Percentiles rank a stretch among this genome's conserved stretches.
Evolutionary conservation across 2,329 filamentous ascomycete genomes (phyloP).

Genomic region (Leptographium lundbergii): DNA sequence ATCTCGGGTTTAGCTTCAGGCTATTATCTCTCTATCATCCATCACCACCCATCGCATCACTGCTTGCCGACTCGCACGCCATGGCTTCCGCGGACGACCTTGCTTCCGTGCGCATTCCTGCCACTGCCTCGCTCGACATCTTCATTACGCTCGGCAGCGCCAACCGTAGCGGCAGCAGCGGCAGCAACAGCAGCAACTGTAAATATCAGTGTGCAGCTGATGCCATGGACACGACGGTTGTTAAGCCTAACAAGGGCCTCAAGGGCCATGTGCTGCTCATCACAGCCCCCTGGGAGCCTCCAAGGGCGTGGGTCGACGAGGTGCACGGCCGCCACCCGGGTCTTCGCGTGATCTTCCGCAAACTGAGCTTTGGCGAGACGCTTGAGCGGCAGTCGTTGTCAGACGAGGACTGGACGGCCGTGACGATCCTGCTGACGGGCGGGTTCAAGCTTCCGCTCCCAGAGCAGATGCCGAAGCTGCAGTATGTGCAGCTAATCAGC

Average conservation of each 20-base stretch:
- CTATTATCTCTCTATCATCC: background rate
- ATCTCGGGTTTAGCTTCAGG: background rate
- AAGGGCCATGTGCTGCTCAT: constrained; percentile 36
- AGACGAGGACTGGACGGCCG: constrained; percentile 29
- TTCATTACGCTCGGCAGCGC: background rate
- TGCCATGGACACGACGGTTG: background rate
- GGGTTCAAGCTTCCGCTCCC: constrained; percentile 23
- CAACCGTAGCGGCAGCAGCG: background rate
- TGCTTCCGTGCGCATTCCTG: background rate
- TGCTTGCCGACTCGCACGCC: background rate
- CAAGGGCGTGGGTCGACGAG: constrained; percentile 21
- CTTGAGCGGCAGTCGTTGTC: constrained; percentile 9
- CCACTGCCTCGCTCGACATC: background rate
- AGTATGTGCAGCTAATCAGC: constrained; percentile 40
- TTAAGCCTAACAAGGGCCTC: constrained; percentile 22
- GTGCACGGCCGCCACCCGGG: constrained; percentile 29
- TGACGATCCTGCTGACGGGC: constrained; percentile 27
- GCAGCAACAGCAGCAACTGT: background rate
- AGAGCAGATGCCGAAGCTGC: constrained; percentile 31
- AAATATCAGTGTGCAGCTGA: background rate
- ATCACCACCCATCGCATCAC: too few relatives aligned
- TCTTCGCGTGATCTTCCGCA: constrained; percentile 24
- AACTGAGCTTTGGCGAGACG: constrained; percentile 18
- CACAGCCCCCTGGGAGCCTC: constrained; percentile 20
- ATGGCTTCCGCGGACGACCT: background rate